Evolutionary conservation across 2,329 filamentous ascomycete species (phyloP).

Genomic region (Emericellopsis atlantica): DNA sequence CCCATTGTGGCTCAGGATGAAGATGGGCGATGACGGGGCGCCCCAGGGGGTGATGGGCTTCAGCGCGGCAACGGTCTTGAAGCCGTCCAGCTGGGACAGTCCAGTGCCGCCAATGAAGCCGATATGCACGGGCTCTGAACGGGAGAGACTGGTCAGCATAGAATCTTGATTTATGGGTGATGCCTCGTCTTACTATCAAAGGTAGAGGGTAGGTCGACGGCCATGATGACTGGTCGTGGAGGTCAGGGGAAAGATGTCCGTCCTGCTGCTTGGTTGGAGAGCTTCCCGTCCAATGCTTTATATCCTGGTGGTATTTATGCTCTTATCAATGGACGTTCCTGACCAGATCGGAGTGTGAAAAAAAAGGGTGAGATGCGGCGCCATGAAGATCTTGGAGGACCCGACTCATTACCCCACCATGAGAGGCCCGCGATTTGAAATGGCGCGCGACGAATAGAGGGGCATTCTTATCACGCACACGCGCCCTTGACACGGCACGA

Average conservation of each 20-base stretch:
- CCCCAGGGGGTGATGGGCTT: slow-evolving; percentile 82
- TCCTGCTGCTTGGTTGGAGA: no score
- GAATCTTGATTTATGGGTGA: not conserved
- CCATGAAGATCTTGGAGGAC: not conserved
- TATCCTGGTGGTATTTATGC: no score
- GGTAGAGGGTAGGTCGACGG: slow-evolving; percentile 32
- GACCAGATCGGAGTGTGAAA: no score
- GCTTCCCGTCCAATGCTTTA: no score
- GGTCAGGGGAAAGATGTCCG: no score
- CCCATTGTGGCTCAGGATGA: slow-evolving; percentile 77
- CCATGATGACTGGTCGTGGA: no score
- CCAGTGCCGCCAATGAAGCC: slow-evolving; percentile 91
- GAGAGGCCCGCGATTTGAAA: no score
- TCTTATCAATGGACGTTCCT: no score
- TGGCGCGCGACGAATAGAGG: no score
- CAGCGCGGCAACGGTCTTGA: slow-evolving; percentile 70
- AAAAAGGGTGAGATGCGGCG: no score
- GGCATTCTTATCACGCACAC: no score
- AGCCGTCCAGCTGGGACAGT: slow-evolving; percentile 75
- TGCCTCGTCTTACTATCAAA: slow-evolving; percentile 38
- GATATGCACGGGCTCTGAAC: slow-evolving; percentile 58
- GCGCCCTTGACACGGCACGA: no score
- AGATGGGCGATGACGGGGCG: slow-evolving; percentile 59
- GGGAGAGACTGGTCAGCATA: not conserved
- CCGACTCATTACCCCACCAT: slow-evolving; percentile 11